A percentile compares a stretch with the other conserved stretches of the same genome.
These are phyloP conservation scores for Calonectria montana DNA, from an alignment of 2,329 filamentous ascomycete species.

Conservation along the genomic window DNA sequence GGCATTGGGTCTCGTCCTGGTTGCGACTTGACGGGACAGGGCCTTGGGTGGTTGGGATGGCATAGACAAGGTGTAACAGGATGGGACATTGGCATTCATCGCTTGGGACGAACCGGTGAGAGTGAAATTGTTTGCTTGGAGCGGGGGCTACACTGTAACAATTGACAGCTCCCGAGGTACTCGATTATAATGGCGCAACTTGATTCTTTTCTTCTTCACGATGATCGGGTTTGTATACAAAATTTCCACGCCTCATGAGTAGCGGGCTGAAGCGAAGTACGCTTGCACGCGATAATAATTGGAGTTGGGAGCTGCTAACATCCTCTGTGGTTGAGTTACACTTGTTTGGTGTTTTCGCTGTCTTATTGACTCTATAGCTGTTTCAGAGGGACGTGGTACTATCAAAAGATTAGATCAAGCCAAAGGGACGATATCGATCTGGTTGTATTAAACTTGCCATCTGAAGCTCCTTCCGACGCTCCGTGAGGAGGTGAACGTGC, in stretches of 20 bases:
- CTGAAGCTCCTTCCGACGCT: constrained; percentile 44
- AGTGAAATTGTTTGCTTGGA: constrained; percentile 37
- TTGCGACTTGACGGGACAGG: constrained; percentile 22
- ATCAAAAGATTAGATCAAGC: not conserved
- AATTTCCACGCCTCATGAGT: not conserved
- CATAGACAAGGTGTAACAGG: constrained; percentile 46
- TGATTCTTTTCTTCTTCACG: constrained; percentile 34
- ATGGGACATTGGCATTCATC: constrained; percentile 43
- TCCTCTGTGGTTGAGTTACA: not conserved
- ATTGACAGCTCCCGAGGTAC: constrained; percentile 33
- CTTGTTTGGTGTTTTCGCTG: not conserved
- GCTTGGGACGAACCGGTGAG: constrained; percentile 39
- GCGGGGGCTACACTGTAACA: constrained; percentile 32
- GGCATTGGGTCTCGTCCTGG: not conserved
- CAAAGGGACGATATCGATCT: not conserved
- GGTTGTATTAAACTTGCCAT: constrained; percentile 43
- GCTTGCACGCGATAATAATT: not conserved
- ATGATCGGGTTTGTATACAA: not conserved
- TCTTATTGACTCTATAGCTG: constrained; percentile 25
- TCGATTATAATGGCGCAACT: constrained; percentile 42
- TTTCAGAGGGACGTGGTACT: constrained; percentile 45
- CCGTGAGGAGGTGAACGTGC: constrained; percentile 48
- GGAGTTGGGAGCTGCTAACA: not conserved
- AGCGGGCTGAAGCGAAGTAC: not conserved
- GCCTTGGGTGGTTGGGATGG: constrained; percentile 35